Percentiles rank a stretch among this genome's conserved stretches.
These are phyloP conservation scores for Coniochaeta ligniaria DNA, from an alignment of 2,329 filamentous ascomycete genomes.

Conservation along the genomic window DNA sequence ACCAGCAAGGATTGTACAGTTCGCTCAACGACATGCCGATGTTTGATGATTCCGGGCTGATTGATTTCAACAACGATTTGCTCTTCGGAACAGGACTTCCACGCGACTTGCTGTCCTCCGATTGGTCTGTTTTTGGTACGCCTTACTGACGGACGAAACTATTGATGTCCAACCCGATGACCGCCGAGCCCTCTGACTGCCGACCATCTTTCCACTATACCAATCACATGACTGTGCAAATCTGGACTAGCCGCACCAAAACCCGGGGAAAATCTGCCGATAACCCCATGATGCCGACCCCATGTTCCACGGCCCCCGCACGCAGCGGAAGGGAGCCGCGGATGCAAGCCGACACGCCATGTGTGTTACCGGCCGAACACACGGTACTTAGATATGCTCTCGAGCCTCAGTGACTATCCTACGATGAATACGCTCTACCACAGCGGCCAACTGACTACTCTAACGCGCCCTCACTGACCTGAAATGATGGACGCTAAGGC, in stretches of 20 bases:
- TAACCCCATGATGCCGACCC: background rate
- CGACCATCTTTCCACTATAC: background rate
- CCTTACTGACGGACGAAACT: background rate
- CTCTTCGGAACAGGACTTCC: background rate
- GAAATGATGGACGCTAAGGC: background rate
- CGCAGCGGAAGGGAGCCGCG: background rate
- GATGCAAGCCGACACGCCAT: background rate
- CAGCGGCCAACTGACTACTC: background rate
- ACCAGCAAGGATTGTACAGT: background rate
- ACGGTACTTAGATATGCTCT: background rate
- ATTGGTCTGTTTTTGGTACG: background rate
- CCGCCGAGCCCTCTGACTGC: background rate
- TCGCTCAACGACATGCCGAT: background rate
- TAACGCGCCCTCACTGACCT: background rate
- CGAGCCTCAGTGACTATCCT: background rate
- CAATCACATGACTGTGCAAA: background rate
- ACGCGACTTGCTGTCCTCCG: background rate
- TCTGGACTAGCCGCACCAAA: background rate
- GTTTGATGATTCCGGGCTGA: background rate
- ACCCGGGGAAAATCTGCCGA: background rate
- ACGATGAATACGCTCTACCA: background rate
- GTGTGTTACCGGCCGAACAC: background rate
- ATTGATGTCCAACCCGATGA: background rate
- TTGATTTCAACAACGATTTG: background rate
- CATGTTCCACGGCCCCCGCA: background rate